phyloP scores from a whole-genome alignment of 768 basidiomycete genomes.

The Lentinula aciculospora region DNA sequence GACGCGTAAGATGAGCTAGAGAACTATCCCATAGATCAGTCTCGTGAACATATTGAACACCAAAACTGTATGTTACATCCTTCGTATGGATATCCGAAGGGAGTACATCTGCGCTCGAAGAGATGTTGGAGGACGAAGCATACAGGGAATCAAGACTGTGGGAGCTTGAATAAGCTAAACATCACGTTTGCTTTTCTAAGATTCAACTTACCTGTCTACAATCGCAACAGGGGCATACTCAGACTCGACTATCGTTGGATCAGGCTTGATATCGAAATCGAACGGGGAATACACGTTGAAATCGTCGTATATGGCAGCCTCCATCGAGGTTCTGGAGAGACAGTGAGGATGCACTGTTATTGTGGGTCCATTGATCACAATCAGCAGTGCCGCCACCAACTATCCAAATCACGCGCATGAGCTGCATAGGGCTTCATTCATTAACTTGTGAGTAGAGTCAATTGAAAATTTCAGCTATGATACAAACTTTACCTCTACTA shows the following conservation, averaged over 20 bases:
- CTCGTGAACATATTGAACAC: background rate
- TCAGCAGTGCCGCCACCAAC: too few relatives aligned
- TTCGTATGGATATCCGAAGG: background rate
- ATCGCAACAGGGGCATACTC: background rate
- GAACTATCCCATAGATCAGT: background rate
- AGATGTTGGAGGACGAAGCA: background rate
- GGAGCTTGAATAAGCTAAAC: background rate
- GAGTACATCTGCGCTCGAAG: background rate
- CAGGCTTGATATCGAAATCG: background rate
- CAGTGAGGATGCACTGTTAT: background rate
- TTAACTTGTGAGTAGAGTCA: background rate
- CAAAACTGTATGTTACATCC: background rate
- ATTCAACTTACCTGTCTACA: background rate
- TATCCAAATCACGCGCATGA: background rate
- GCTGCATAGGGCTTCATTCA: background rate
- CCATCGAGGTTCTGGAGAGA: background rate
- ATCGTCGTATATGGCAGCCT: background rate
- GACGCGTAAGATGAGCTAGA: background rate
- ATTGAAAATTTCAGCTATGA: background rate
- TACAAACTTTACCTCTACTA: background rate
- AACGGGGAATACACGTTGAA: background rate
- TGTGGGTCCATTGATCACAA: background rate
- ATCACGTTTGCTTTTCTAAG: background rate
- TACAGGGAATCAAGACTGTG: background rate
- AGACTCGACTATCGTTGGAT: background rate